Evolutionary conservation across 192 early-diverging fungal species (phyloP).

Genomic region (Physocladia obscura): DNA sequence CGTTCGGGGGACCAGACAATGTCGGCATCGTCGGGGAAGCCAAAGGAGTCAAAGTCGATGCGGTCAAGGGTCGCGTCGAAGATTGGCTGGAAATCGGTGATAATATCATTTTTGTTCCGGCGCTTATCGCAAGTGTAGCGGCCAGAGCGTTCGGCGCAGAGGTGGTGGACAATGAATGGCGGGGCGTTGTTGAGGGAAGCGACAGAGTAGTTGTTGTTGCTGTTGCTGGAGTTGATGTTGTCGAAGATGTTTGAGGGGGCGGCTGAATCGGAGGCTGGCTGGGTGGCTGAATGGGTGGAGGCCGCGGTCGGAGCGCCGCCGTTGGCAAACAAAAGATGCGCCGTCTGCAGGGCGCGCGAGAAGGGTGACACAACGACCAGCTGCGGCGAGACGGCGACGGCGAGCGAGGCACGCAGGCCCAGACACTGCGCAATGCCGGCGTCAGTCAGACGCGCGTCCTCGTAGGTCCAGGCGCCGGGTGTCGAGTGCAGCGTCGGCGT

Average conservation of each 20-base stretch:
- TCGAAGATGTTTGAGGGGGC: too few relatives aligned
- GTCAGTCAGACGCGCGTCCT: neutral
- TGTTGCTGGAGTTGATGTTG: too few relatives aligned
- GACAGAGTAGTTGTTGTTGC: too few relatives aligned
- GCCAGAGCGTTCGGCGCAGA: neutral
- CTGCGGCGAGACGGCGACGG: neutral
- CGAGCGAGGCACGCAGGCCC: neutral
- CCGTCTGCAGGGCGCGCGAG: slow-evolving; percentile 1
- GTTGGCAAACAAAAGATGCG: neutral
- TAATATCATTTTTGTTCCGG: neutral
- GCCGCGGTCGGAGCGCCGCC: too few relatives aligned
- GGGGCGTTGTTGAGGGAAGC: too few relatives aligned
- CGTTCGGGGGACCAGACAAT: neutral
- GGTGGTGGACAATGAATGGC: neutral
- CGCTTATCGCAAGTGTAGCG: neutral
- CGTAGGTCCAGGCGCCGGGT: neutral
- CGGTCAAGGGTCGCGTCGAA: neutral
- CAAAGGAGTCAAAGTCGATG: neutral
- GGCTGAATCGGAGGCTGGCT: too few relatives aligned
- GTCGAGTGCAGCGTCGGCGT: neutral
- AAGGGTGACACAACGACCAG: neutral
- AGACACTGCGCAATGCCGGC: neutral
- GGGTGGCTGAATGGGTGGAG: too few relatives aligned
- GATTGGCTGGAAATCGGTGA: neutral
- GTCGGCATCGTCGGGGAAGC: neutral